Evolutionary conservation across 371 early-diverging fungal species (phyloP).

Genomic region (Circinella minor): DNA sequence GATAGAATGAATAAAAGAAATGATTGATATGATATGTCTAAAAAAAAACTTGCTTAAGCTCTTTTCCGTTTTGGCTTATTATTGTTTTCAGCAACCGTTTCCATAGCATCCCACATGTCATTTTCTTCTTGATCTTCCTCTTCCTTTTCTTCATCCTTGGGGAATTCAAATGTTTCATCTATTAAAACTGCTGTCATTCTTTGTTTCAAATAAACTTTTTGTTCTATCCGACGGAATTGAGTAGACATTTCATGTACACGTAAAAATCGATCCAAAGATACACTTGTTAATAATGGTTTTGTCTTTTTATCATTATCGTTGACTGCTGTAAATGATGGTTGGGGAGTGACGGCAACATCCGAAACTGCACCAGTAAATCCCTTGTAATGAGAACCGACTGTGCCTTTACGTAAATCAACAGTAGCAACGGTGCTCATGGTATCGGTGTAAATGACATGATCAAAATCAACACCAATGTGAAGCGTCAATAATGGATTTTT

Average conservation of each 20-base stretch:
- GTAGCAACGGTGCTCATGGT: conserved; percentile 74
- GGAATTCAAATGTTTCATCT: conserved; percentile 57
- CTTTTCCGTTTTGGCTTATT: conserved; percentile 17
- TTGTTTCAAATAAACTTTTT: conserved; percentile 85
- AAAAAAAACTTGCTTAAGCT: not conserved
- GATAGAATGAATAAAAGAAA: not conserved
- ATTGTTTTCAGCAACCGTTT: conserved; percentile 36
- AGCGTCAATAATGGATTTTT: conserved; percentile 68
- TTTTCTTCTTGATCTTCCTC: conserved; percentile 53
- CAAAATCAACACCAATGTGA: conserved; percentile 42
- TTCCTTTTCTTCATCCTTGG: conserved; percentile 37
- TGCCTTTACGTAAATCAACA: conserved; percentile 70
- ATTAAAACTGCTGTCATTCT: conserved; percentile 71
- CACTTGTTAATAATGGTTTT: conserved; percentile 55
- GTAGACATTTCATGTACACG: conserved; percentile 75
- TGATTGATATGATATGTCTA: not conserved
- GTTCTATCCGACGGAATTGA: conserved; percentile 57
- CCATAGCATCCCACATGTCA: conserved; percentile 62
- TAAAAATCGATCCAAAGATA: conserved; percentile 79
- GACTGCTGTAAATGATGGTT: conserved; percentile 23
- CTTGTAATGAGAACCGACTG: conserved; percentile 52
- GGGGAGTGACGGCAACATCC: conserved; percentile 44
- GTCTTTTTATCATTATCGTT: not conserved
- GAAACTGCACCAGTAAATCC: conserved; percentile 77
- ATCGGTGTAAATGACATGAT: conserved; percentile 78